These are phyloP conservation scores for Fusarium sp. DNA, from an alignment of 2,329 filamentous ascomycete genomes.

Conservation along the genomic window DNA sequence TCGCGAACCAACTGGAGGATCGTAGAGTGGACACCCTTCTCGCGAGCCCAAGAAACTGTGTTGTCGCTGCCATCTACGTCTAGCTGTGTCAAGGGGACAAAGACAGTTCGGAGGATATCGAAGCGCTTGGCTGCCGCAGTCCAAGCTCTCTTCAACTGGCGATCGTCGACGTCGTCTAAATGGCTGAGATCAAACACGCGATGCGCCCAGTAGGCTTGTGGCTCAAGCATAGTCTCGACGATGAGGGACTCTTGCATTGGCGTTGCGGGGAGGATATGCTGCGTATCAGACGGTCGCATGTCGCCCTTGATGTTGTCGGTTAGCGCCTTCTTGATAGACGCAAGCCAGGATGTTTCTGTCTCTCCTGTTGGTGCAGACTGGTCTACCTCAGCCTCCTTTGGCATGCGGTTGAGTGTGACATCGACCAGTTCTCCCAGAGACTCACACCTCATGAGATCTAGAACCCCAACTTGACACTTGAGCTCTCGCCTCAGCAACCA, in stretches of 20 bases:
- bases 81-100: conserved; percentile 6
- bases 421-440: conserved; percentile 2
- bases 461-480: conserved; percentile 9
- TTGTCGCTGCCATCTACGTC: background rate
- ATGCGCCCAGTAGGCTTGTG: conserved; percentile 22
- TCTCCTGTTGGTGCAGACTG: rapidly evolving
- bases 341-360: background rate
- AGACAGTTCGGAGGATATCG: conserved; percentile 16
- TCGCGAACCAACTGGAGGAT: conserved; percentile 5
- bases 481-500: conserved; percentile 13
- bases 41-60: background rate
- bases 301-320: background rate
- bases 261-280: background rate
- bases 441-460: conserved; percentile 17
- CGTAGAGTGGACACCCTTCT: background rate
- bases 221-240: conserved; percentile 21
- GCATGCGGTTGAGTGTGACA: background rate
- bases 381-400: rapidly evolving
- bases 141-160: conserved; percentile 15
- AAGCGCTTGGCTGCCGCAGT: background rate
- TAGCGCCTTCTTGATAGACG: background rate
- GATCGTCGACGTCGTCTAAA: background rate
- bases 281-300: conserved; percentile 1
- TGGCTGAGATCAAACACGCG: conserved; percentile 15
- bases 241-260: conserved; percentile 24